A percentile compares a stretch with the other conserved stretches of the same genome.
These are phyloP conservation scores for Rhododendron ovatum DNA, from an alignment of 148 eudicot genomes.

Conservation along the genomic window DNA sequence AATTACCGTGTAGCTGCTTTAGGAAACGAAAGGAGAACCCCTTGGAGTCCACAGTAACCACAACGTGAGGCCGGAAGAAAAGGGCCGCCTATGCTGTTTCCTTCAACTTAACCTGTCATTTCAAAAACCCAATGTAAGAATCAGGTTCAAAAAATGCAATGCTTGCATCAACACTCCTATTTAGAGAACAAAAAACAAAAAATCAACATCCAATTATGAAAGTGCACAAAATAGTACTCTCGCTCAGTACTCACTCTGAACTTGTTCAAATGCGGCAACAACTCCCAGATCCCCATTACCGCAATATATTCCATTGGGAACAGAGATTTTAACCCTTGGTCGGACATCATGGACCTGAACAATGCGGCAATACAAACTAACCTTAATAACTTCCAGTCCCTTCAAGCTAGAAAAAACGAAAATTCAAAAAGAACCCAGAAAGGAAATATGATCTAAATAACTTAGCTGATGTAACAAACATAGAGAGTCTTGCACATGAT, in stretches of 20 bases:
- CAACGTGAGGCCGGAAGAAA: slow-evolving; percentile 73
- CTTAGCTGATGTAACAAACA: background rate
- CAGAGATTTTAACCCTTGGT: slow-evolving; percentile 64
- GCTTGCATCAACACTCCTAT: background rate
- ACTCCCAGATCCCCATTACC: slow-evolving; percentile 96
- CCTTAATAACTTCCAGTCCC: background rate
- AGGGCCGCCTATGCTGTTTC: slow-evolving; percentile 71
- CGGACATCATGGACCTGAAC: slow-evolving; percentile 63
- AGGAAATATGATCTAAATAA: background rate
- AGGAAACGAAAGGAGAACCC: slow-evolving; percentile 92
- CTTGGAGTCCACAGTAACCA: slow-evolving; percentile 87
- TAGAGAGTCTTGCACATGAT: too few relatives aligned
- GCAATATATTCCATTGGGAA: slow-evolving; percentile 94
- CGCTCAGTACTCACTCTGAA: slow-evolving; percentile 54
- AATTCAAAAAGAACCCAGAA: slow-evolving; percentile 1
- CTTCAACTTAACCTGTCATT: slow-evolving; percentile 59
- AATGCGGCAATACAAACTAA: background rate
- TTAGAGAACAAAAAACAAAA: background rate
- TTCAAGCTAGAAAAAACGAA: background rate
- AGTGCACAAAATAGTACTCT: background rate
- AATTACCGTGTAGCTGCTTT: slow-evolving; percentile 68
- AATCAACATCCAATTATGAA: background rate
- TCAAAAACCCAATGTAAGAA: slow-evolving; percentile 17
- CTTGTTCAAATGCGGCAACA: slow-evolving; percentile 75
- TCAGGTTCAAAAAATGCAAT: background rate